phyloP scores from a whole-genome alignment of 352 stramenopile species.

The Globisporangium parvum region DNA sequence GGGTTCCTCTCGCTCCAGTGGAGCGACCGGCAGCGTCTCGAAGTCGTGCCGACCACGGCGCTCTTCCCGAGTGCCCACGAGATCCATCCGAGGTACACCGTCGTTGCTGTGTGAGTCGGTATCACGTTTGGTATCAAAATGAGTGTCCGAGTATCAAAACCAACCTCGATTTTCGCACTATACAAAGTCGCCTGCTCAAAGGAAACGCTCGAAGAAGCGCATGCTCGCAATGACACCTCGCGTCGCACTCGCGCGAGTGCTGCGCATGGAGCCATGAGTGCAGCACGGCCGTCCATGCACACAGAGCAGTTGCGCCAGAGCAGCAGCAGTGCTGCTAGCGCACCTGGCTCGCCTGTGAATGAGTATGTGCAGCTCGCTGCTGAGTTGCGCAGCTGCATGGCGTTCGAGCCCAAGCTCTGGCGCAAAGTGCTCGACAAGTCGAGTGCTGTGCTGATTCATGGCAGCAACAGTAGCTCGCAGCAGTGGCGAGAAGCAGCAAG shows the following conservation, averaged over 20 bases:
- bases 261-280: background rate
- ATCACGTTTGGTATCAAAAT: background rate
- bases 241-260: too few species aligned
- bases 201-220: background rate
- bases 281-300: background rate
- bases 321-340: background rate
- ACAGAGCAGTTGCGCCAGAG: background rate
- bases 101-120: slow-evolving; percentile 10
- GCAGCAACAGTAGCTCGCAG: background rate
- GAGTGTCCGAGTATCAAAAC: background rate
- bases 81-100: slow-evolving; percentile 22
- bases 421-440: slow-evolving; percentile 38
- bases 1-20: slow-evolving; percentile 21
- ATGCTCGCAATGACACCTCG: background rate
- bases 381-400: slow-evolving; percentile 39
- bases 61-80: slow-evolving; percentile 22
- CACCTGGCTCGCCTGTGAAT: slow-evolving; percentile 5
- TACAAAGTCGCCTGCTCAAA: background rate
- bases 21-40: slow-evolving; percentile 17
- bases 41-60: slow-evolving; percentile 19
- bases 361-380: slow-evolving; percentile 44
- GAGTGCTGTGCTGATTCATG: slow-evolving; percentile 12
- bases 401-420: slow-evolving; percentile 59
- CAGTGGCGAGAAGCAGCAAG: background rate
- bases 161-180: background rate